phyloP scores from a whole-genome alignment of 805 yeast species.

The Cyberlindnera subsufficiens region DNA sequence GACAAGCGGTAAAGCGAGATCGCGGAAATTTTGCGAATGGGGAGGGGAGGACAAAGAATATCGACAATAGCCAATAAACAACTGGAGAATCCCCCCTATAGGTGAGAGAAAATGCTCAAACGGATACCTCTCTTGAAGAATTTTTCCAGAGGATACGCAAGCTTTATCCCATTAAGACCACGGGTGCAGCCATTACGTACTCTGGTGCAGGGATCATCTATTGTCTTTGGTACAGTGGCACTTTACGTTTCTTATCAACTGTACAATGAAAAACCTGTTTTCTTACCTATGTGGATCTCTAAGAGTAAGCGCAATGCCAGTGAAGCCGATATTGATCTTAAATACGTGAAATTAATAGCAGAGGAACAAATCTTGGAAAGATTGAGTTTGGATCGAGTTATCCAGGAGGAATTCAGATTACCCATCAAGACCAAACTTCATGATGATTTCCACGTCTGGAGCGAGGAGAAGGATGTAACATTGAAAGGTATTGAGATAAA shows the following conservation, averaged over 20 bases:
- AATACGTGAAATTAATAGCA: slow-evolving; percentile 13
- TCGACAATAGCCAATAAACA: too few species aligned
- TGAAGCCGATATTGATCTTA: slow-evolving; percentile 14
- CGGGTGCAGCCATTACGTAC: slow-evolving; percentile 9
- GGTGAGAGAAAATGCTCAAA: background rate
- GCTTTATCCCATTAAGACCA: slow-evolving; percentile 5
- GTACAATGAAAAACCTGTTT: slow-evolving; percentile 13
- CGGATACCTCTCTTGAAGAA: background rate
- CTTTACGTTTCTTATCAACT: slow-evolving; percentile 15
- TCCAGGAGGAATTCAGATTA: slow-evolving; percentile 16
- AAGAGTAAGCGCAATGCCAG: slow-evolving; percentile 4
- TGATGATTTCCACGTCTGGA: slow-evolving; percentile 20
- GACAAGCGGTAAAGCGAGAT: too few species aligned
- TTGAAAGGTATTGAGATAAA: slow-evolving; percentile 20
- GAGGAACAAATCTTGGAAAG: slow-evolving; percentile 22
- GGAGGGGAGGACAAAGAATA: too few species aligned
- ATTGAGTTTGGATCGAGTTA: slow-evolving; percentile 13
- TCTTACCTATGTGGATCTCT: slow-evolving; percentile 20
- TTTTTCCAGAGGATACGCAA: slow-evolving; percentile 1
- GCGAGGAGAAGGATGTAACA: slow-evolving; percentile 14
- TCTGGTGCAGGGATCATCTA: slow-evolving; percentile 4
- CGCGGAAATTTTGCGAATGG: too few species aligned
- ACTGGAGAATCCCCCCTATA: too few species aligned
- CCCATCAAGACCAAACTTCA: slow-evolving; percentile 15
- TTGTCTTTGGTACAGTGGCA: slow-evolving; percentile 14